These are phyloP conservation scores for Triglochin maritima DNA, from an alignment of 106 monocot species.

Conservation along the genomic window DNA sequence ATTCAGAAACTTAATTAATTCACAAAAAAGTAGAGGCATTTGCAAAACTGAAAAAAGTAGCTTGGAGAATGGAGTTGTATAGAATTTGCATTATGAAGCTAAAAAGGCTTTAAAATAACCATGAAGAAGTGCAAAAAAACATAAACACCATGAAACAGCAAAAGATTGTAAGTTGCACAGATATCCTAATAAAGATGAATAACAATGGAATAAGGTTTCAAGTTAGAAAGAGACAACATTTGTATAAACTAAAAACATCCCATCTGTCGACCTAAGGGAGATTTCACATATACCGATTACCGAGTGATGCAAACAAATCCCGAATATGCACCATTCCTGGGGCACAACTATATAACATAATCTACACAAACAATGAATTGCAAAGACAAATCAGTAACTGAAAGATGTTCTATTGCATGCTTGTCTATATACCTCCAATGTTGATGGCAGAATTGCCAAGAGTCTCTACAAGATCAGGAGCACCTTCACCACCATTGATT, in stretches of 20 bases:
- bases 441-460: slow-evolving; percentile 76
- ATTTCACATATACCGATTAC: too few species aligned
- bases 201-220: too few species aligned
- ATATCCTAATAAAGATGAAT: too few species aligned
- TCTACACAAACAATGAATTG: background rate
- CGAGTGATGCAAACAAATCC: too few species aligned
- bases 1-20: slow-evolving; percentile 78
- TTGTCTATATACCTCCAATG: slow-evolving; percentile 73
- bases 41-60: background rate
- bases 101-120: background rate
- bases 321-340: too few species aligned
- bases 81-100: background rate
- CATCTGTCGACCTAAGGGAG: too few species aligned
- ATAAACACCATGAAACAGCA: too few species aligned
- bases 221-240: too few species aligned
- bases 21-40: slow-evolving; percentile 3
- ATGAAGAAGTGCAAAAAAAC: too few species aligned
- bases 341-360: too few species aligned
- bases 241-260: too few species aligned
- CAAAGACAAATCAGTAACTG: background rate
- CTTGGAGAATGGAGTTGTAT: background rate
- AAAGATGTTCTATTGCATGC: background rate
- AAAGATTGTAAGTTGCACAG: too few species aligned
- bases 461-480: slow-evolving; percentile 72
- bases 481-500: slow-evolving; percentile 75